phyloP scores from a whole-genome alignment of 169 alveolate species.

The Cryptosporidium meleagridis region DNA sequence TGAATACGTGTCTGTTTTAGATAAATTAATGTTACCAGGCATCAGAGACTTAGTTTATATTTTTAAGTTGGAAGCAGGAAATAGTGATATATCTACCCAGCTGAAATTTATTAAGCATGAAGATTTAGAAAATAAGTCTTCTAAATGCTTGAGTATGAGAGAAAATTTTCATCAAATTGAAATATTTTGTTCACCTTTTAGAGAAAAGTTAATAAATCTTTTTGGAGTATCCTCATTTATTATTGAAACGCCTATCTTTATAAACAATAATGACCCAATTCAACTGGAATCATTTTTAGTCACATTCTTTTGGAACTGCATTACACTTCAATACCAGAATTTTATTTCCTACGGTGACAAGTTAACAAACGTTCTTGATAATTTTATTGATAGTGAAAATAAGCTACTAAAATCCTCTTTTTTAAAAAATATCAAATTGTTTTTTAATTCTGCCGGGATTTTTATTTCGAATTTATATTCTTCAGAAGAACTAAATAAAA shows the following conservation, averaged over 20 bases:
- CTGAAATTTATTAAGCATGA: slow-evolving; percentile 9
- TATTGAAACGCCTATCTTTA: background rate
- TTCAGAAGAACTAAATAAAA: background rate
- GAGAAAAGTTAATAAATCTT: slow-evolving; percentile 35
- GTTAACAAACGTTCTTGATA: slow-evolving; percentile 6
- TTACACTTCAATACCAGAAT: slow-evolving; percentile 49
- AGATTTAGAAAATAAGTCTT: background rate
- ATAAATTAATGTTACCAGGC: slow-evolving; percentile 3
- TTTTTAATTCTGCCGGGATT: slow-evolving; percentile 48
- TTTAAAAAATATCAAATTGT: slow-evolving; percentile 16
- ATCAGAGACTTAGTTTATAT: slow-evolving; percentile 17
- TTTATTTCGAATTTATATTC: slow-evolving; percentile 25
- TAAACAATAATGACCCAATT: background rate
- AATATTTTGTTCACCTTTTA: slow-evolving; percentile 17
- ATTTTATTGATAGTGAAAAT: background rate
- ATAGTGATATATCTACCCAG: slow-evolving; percentile 1
- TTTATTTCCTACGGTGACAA: slow-evolving; percentile 7
- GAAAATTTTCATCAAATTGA: background rate
- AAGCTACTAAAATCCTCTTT: slow-evolving; percentile 21
- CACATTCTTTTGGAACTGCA: slow-evolving; percentile 55
- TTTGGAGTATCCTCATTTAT: slow-evolving; percentile 16
- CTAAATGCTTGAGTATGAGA: background rate
- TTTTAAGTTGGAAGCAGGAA: background rate
- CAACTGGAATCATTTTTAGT: slow-evolving; percentile 4
- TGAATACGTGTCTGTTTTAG: background rate